Evolutionary conservation across 1,284 basidiomycete genomes (phyloP).

Genomic region (Cryptococcus sp.): DNA sequence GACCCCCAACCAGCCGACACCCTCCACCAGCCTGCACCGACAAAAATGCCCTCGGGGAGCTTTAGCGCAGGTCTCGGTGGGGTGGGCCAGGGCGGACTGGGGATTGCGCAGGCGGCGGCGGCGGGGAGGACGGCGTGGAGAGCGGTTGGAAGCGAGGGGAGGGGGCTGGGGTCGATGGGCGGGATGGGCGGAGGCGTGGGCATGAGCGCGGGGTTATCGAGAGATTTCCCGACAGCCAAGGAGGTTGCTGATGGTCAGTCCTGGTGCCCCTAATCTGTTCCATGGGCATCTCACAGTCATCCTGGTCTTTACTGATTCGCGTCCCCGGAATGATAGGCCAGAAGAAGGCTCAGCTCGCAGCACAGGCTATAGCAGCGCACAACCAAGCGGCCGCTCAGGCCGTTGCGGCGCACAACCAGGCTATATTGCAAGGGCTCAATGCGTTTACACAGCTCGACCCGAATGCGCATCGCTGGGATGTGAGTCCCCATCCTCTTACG

Average conservation of each 20-base stretch:
- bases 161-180: slow-evolving; percentile 3
- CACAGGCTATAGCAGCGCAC: slow-evolving; percentile 5
- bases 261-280: not conserved
- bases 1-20: slow-evolving; percentile 3
- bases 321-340: slow-evolving; percentile 36
- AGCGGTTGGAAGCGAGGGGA: slow-evolving; percentile 18
- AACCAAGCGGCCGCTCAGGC: slow-evolving; percentile 44
- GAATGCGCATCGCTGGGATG: slow-evolving; percentile 93
- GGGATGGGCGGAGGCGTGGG: not conserved
- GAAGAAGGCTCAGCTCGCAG: slow-evolving; percentile 32
- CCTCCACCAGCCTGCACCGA: slow-evolving; percentile 35
- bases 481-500: slow-evolving; percentile 52
- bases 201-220: slow-evolving; percentile 23
- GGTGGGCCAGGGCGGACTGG: slow-evolving; percentile 19
- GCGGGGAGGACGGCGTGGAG: slow-evolving; percentile 23
- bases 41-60: slow-evolving; percentile 8
- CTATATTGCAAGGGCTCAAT: slow-evolving; percentile 59
- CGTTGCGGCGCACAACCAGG: slow-evolving; percentile 58
- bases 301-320: not conserved
- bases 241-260: slow-evolving; percentile 75
- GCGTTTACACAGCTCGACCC: slow-evolving; percentile 89
- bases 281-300: not conserved
- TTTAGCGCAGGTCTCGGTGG: no score
- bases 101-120: slow-evolving; percentile 16
- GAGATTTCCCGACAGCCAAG: slow-evolving; percentile 80